Evolutionary conservation across 2,329 filamentous ascomycete genomes (phyloP), one percentile per base, ranked within the genome.

Genomic region (Dactylellina cionopaga): DNA sequence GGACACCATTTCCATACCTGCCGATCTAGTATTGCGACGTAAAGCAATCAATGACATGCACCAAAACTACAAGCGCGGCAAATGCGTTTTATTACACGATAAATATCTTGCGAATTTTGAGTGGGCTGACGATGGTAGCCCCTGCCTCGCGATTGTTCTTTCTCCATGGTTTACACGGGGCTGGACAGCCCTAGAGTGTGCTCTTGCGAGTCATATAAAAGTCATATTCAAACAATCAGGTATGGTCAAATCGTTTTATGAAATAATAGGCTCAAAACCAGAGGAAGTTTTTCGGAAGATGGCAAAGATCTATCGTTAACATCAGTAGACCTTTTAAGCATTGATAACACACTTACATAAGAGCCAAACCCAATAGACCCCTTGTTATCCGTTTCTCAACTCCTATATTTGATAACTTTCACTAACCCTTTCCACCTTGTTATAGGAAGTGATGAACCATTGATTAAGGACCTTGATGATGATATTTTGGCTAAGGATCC

Each of bases 1-100:
- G 78, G 77, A 79, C 63, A 76, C 77, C 9, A 74, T 79, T 11
- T 78, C 66, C 6, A 75, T 78, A 25, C 77, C 78, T 0, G 66
- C 35, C 4, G 75, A 75, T 10, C 65, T 66, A 5, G 22, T 33
- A 1, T 55, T 64, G 10, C 74, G 74, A 13, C 41, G 17, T 5
- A 63, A 58, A n/a, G 77, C 77, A 0, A 74, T 76, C 1, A 71
- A 55, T 17, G 62, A 60, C 9, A 79, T 80, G 75, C 76, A 80
- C 31, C 65, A 74, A 24, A 79, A 77, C 65, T 77, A 78, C 37
- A 60, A 73, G 10, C 72, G 74, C 52, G 76, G 76, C 1, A 27
- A 54, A 10, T 37, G 56, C 17, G 77, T 76, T 3, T 35, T 77
- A 6, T 60, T 77, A 3, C 75, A 77, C 27, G 69, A 69, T 46